Percentiles rank a stretch among this genome's conserved stretches.
Conservation (phyloP, 2,329 filamentous ascomycete genomes). For the Alternaria gansuensis region DNA sequence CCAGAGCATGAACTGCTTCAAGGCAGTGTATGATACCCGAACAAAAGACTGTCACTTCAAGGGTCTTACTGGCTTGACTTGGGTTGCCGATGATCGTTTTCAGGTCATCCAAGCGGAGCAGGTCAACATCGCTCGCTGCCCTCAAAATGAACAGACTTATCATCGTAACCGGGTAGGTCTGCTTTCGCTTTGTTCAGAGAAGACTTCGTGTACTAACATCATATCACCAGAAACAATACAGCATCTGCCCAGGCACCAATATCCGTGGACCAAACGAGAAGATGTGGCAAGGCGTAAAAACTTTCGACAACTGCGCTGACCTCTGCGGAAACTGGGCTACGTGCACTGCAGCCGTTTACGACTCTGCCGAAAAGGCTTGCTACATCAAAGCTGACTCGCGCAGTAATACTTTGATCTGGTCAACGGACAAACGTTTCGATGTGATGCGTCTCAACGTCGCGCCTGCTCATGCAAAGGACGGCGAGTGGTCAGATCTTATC, state of each 20-base stretch:
- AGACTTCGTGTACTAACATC: slow-evolving; percentile 1
- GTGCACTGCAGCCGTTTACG: slow-evolving; percentile 38
- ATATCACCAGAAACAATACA: slow-evolving; percentile 30
- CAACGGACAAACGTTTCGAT: slow-evolving; percentile 40
- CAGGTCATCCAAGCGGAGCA: slow-evolving; percentile 37
- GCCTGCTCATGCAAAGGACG: slow-evolving; percentile 26
- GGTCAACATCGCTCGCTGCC: slow-evolving; percentile 38
- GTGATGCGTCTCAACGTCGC: slow-evolving; percentile 32
- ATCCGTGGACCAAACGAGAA: slow-evolving; percentile 33
- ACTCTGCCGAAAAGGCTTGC: slow-evolving; percentile 26
- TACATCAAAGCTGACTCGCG: slow-evolving; percentile 39
- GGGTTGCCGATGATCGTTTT: slow-evolving; percentile 33
- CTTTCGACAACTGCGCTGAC: slow-evolving; percentile 34
- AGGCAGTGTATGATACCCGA: slow-evolving; percentile 38
- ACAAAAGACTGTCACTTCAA: slow-evolving; percentile 38
- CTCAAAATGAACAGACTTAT: slow-evolving; percentile 32
- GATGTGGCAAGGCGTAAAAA: slow-evolving; percentile 22
- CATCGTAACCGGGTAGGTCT: slow-evolving; percentile 28
- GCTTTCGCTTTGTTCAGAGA: neutral
- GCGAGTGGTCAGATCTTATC: slow-evolving; percentile 40
- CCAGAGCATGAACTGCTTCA: slow-evolving; percentile 34
- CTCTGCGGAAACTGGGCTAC: slow-evolving; percentile 32
- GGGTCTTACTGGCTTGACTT: slow-evolving; percentile 25
- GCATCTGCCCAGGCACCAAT: slow-evolving; percentile 38
- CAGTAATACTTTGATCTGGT: slow-evolving; percentile 38